Evolutionary conservation across 345 rosid species (phyloP).

Genomic region (Mercurialis annua): DNA sequence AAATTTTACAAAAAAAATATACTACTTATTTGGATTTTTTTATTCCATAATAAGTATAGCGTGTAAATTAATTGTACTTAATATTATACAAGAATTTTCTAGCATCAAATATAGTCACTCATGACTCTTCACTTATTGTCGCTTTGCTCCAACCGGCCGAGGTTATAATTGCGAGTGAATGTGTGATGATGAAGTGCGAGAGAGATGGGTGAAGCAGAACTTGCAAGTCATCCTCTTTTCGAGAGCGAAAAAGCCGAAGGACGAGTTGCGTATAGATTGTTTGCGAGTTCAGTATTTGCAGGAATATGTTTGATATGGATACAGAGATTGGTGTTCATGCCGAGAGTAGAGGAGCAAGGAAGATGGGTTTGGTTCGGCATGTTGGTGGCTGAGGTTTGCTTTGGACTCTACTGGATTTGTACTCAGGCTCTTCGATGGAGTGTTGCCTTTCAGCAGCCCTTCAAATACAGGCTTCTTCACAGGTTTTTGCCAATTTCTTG

Average conservation of each 20-base stretch:
- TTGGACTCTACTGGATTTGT: constrained; percentile 50
- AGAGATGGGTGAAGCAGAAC: constrained; percentile 2
- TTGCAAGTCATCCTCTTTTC: constrained; percentile 4
- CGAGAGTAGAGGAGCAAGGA: constrained; percentile 17
- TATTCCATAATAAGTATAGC: too few species aligned
- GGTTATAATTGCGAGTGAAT: too few species aligned
- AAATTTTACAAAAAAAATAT: too few species aligned
- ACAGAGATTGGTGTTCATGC: constrained; percentile 30
- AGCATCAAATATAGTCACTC: too few species aligned
- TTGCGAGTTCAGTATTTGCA: constrained; percentile 29
- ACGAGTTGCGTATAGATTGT: constrained; percentile 22
- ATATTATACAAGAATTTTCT: too few species aligned
- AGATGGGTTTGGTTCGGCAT: constrained; percentile 43
- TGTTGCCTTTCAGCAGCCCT: constrained; percentile 25
- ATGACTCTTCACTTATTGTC: too few species aligned
- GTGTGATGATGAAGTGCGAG: too few species aligned
- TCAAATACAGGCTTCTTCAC: constrained; percentile 36
- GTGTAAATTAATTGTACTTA: too few species aligned
- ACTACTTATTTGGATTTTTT: too few species aligned
- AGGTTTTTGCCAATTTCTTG: constrained; percentile 22
- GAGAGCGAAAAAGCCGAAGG: constrained; percentile 25
- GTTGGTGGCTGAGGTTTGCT: constrained; percentile 40
- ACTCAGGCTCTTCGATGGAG: constrained; percentile 50
- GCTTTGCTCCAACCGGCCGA: too few species aligned
- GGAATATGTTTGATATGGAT: constrained; percentile 39